These are phyloP conservation scores for Leucocoprinus birnbaumii DNA, from an alignment of 768 basidiomycete genomes.

Conservation along the genomic window DNA sequence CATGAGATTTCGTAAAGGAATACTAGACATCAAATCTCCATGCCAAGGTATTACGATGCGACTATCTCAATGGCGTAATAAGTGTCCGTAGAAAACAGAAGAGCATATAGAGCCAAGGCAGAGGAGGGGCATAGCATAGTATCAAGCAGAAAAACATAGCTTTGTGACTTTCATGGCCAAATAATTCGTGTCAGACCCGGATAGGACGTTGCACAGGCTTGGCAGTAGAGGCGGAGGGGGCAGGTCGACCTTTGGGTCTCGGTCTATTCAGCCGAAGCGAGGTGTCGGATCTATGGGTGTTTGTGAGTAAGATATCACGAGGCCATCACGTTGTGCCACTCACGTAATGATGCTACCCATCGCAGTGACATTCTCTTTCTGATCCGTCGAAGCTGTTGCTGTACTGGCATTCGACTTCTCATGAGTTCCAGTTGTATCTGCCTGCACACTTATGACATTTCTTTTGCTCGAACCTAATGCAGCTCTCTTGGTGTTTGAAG, in stretches of 20 bases:
- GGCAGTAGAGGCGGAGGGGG: slow-evolving; percentile 36
- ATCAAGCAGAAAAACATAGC: too few species aligned
- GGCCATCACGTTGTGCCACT: slow-evolving; percentile 24
- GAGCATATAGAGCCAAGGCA: neutral
- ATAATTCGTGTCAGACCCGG: slow-evolving; percentile 23
- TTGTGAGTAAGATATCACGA: slow-evolving; percentile 3
- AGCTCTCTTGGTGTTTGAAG: slow-evolving; percentile 51
- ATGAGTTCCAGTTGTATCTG: neutral
- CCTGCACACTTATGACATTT: slow-evolving; percentile 36
- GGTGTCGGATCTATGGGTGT: slow-evolving; percentile 38
- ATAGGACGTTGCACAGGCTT: slow-evolving; percentile 23
- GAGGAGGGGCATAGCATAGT: slow-evolving; percentile 8
- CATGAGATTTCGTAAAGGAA: neutral
- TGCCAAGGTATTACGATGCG: neutral
- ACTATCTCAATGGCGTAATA: too few species aligned
- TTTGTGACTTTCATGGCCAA: too few species aligned
- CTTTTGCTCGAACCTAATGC: slow-evolving; percentile 67
- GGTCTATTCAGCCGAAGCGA: slow-evolving; percentile 47
- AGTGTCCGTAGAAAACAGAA: neutral
- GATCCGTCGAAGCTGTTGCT: slow-evolving; percentile 34
- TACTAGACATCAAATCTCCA: neutral
- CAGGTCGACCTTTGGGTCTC: slow-evolving; percentile 46
- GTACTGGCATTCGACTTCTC: slow-evolving; percentile 1
- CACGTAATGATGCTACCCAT: slow-evolving; percentile 52
- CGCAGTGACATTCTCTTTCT: slow-evolving; percentile 49